Evolutionary conservation across 1,139 yeast genomes (phyloP), one percentile per base, ranked within the genome.

Genomic region (Scheffersomyces quercinus): DNA sequence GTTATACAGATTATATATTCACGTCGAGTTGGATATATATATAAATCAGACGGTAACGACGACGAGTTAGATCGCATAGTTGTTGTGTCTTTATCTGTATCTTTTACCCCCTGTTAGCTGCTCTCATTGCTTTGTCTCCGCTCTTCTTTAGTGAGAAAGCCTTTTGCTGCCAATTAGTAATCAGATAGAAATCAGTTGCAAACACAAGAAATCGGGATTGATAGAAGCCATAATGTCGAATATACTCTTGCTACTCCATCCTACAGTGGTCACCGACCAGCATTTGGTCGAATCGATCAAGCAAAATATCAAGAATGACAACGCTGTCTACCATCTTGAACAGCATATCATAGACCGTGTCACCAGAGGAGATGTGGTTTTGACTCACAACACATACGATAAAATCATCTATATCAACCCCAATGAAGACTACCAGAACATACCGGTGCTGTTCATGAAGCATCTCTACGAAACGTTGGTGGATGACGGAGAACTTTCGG

Each of bases 341-440:
- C 90, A 84, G 59, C 86, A 83, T 53, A 77, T 88, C 41, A 78
- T 87, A 38, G 93, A 87, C 59, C 73, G 95, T 46, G 78, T 88
- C 34, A 80, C 86, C 32, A 75, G 70, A 36, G 77, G 75, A 5
- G 77, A 77, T 12, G 82, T 83, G n/a, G 64, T 62, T 35, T 66
- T 86, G 37, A 68, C 69, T 2, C 54, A 62, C 2, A 62, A 64
- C 15, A 55, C 68, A 35, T 88, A 73, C 64, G 70, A 76, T 42
- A 62, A 68, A 40, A 78, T 88, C 33, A 62, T 73, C 43, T 83
- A 83, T 52, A 61, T 84, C 41, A 79, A 90, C 36, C 91, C 90
- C 5, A 76, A 74, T 52, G 68, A 65, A 49, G 63, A 62, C 40
- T 70, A 72, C 40, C 66, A 64, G 40, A 55, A 59, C 28, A 59